Conservation (phyloP, 495 filamentous ascomycete species). For the Gamarada debralockiae region DNA sequence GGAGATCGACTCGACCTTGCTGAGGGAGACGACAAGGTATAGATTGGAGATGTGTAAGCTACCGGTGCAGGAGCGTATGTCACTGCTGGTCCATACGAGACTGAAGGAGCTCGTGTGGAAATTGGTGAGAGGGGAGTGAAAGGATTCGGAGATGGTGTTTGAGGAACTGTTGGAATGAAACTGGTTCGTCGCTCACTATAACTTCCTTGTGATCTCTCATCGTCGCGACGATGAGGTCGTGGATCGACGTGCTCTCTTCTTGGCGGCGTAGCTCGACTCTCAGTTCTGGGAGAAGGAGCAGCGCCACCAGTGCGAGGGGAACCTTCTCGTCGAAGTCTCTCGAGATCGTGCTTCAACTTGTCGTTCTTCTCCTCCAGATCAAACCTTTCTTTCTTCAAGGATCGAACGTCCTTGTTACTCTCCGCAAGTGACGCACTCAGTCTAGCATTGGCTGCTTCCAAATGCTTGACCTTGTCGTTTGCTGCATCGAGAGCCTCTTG, state of each 20-base stretch:
- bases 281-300: not conserved
- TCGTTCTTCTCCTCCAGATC: constrained; percentile 32
- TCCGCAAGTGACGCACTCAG: constrained; percentile 16
- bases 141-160: constrained; percentile 2
- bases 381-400: constrained; percentile 15
- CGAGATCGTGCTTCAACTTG: constrained; percentile 17
- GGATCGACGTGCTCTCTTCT: not conserved
- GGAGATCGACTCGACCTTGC: constrained; percentile 41
- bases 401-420: constrained; percentile 45
- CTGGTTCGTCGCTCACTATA: not conserved
- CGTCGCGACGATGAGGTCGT: not conserved
- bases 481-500: constrained; percentile 41
- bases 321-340: not conserved
- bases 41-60: not conserved
- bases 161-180: not conserved
- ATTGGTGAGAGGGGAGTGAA: constrained; percentile 12
- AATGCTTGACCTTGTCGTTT: constrained; percentile 33
- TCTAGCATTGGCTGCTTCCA: not conserved
- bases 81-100: not conserved
- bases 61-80: not conserved
- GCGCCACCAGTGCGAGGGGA: not conserved
- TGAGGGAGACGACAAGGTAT: constrained; percentile 34
- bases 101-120: constrained; percentile 7
- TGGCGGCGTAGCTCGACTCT: not conserved
- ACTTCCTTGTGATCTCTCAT: not conserved